Conservation (phyloP, 805 yeast species). For the Hanseniaspora lachancei region DNA sequence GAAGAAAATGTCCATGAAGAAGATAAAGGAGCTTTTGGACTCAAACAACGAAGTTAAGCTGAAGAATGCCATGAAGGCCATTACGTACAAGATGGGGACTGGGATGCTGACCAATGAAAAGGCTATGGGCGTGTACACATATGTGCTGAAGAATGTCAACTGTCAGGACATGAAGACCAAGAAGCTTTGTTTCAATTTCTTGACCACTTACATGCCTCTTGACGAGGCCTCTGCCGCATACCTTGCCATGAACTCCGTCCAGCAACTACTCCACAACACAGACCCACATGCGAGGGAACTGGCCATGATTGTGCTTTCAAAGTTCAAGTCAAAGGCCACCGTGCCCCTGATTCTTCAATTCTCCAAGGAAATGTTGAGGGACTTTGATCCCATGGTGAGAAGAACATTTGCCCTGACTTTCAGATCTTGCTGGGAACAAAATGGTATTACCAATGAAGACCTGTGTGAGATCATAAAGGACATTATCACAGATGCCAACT, state of each 20-base stretch:
- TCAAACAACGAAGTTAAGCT: constrained; percentile 58
- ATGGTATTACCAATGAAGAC: constrained; percentile 27
- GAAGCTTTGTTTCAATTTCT: constrained; percentile 61
- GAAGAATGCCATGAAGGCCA: constrained; percentile 45
- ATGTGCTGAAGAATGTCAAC: constrained; percentile 77
- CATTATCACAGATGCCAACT: constrained; percentile 52
- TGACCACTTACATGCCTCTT: constrained; percentile 61
- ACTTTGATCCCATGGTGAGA: constrained; percentile 66
- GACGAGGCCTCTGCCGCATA: constrained; percentile 77
- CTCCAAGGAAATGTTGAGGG: constrained; percentile 52
- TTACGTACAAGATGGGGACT: constrained; percentile 35
- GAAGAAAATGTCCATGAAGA: constrained; percentile 43
- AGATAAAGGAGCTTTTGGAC: constrained; percentile 51
- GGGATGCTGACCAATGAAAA: constrained; percentile 28
- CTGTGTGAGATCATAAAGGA: constrained; percentile 37
- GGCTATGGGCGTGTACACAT: constrained; percentile 51
- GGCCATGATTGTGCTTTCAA: constrained; percentile 66
- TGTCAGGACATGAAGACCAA: constrained; percentile 51
- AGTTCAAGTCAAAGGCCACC: constrained; percentile 70
- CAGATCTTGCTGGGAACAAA: constrained; percentile 42
- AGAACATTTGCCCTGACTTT: constrained; percentile 50
- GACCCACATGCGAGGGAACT: constrained; percentile 55
- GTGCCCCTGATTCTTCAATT: constrained; percentile 66
- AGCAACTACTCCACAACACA: constrained; percentile 62
- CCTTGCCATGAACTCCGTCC: constrained; percentile 80